Evolutionary conservation across 2,329 filamentous ascomycete species (phyloP), one percentile per base, ranked within the genome.

Genomic region (Aureobasidium namibiae): DNA sequence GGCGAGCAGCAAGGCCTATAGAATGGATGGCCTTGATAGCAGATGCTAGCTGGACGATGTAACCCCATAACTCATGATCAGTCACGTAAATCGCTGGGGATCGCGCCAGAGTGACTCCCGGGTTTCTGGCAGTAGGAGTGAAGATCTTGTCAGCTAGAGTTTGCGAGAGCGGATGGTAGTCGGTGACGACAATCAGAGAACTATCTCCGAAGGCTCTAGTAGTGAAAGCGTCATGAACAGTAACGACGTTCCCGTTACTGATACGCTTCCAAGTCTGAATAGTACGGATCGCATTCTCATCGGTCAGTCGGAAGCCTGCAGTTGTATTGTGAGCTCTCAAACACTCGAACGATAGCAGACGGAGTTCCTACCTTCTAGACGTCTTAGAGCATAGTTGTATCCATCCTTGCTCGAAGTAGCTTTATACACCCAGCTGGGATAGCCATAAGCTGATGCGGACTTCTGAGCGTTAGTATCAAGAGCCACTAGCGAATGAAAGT

Each of bases 351-450:
- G 21, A 0, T 18, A 21, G 23, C 3, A 38, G 14, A 13, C 34
- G 70, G 56, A 84, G 10, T 21, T 50, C 46, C 58, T 29, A 66
- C 85, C 88, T 79, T 96, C 91, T 23, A 99, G 81, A 62, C 94
- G 82, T 63, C 94, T 83, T 48, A 99, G 77, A 60, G 87, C 90
- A 73, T 95, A 97, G n/a, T 86, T 84, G 64, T 89, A 86, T 11
- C 92, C 94, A 66, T 92, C 92, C 70, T 94, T 94, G 72, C 83
- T 87, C 7, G 90, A 95, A 24, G 87, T 86, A 9, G 92, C 92
- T 75, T 97, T 97, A 77, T 96, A 99, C 0, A 96, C 84, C 90
- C 92, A 97, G 66, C 88, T 96, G 6, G 87, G 84, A 68, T 90
- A 95, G 29, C 91, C 90, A 73, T 96, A 96, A 16, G 88, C 83